Evolutionary conservation across 2,329 filamentous ascomycete genomes (phyloP).

Genomic region (Penicillium sp.): DNA sequence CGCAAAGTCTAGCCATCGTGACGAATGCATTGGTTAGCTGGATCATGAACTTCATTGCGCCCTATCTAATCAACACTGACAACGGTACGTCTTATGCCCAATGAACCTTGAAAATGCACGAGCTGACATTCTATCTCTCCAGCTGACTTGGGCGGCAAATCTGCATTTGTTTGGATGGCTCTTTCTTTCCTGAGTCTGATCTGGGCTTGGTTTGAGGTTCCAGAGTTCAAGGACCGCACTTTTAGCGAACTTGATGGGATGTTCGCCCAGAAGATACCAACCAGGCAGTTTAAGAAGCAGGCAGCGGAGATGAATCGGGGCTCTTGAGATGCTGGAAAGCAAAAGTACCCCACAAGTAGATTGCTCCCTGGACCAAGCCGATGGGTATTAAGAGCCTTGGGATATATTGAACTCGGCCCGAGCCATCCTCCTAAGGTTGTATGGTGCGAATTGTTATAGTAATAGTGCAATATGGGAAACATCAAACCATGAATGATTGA

Average conservation of each 20-base stretch:
- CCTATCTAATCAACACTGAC: not conserved
- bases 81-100: not conserved
- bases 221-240: not conserved
- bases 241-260: not conserved
- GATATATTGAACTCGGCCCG: too few species aligned
- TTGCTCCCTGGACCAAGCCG: not conserved
- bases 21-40: conserved; percentile 6
- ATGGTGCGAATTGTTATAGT: too few species aligned
- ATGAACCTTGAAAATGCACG: not conserved
- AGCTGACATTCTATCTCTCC: not conserved
- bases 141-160: conserved; percentile 6
- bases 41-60: conserved; percentile 1
- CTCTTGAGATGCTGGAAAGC: not conserved
- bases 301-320: not conserved
- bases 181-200: conserved; percentile 3
- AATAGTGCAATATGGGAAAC: not conserved
- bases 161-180: conserved; percentile 6
- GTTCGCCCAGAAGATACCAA: not conserved
- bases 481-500: not conserved
- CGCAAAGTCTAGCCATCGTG: conserved; percentile 5
- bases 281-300: not conserved
- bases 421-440: too few species aligned
- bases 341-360: not conserved
- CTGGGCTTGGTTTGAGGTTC: conserved; percentile 5
- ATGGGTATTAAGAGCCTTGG: too few species aligned